Percentiles rank a stretch among this genome's conserved stretches.
phyloP scores from a whole-genome alignment of 2,329 filamentous ascomycete genomes.

The Penicillium sp. region DNA sequence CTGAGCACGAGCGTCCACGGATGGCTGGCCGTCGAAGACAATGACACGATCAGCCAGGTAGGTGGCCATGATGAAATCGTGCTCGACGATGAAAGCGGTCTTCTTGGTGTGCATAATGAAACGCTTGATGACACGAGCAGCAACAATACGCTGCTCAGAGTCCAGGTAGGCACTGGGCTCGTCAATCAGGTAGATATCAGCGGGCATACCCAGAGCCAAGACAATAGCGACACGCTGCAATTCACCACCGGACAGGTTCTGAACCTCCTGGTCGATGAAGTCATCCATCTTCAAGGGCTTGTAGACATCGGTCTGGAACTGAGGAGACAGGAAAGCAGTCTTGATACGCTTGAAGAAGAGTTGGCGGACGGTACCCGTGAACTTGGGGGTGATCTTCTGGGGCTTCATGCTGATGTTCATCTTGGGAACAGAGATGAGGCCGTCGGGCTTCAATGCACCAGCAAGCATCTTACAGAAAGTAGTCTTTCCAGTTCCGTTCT shows the following conservation, averaged over 20 bases:
- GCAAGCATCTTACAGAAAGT: slow-evolving; percentile 97
- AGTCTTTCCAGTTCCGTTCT: slow-evolving; percentile 99
- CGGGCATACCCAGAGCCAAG: slow-evolving; percentile 88
- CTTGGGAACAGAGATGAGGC: slow-evolving; percentile 71
- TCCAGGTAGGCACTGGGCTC: slow-evolving; percentile 97
- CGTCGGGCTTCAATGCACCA: slow-evolving; percentile 88
- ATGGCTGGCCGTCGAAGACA: slow-evolving; percentile 93
- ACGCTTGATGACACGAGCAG: slow-evolving; percentile 95
- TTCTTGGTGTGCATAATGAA: slow-evolving; percentile 99
- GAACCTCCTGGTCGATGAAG: slow-evolving; percentile 99
- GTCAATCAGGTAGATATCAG: slow-evolving; percentile 98
- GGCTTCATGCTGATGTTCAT: slow-evolving; percentile 99
- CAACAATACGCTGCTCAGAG: slow-evolving; percentile 98
- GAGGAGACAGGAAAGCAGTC: slow-evolving; percentile 88
- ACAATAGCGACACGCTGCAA: slow-evolving; percentile 98
- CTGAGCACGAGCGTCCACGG: slow-evolving; percentile 83
- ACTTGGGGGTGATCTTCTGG: slow-evolving; percentile 98
- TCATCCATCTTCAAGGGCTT: slow-evolving; percentile 99
- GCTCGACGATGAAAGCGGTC: slow-evolving; percentile 98
- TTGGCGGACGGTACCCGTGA: slow-evolving; percentile 92
- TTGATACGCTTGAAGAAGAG: slow-evolving; percentile 99
- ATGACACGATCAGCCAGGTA: slow-evolving; percentile 91
- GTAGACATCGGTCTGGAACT: slow-evolving; percentile 99
- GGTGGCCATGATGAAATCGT: slow-evolving; percentile 98
- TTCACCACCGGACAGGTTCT: slow-evolving; percentile 98